Conservation (phyloP, 2,329 filamentous ascomycete species). For the Capronia epimyces region DNA sequence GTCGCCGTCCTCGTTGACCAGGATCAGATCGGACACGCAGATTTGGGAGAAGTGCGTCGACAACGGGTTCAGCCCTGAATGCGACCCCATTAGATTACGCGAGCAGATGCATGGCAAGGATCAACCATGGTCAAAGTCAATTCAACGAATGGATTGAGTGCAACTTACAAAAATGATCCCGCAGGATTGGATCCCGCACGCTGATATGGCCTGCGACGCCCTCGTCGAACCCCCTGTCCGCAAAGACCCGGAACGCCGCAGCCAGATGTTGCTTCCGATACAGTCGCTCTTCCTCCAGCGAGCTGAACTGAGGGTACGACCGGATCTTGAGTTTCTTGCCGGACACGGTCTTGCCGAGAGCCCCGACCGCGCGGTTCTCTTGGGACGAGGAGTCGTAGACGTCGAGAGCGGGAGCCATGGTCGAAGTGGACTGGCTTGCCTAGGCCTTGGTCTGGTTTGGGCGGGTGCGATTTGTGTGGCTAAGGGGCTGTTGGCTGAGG, state of each 20-base stretch:
- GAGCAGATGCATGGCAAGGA: too few relatives aligned
- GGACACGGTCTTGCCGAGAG: slow-evolving; percentile 43
- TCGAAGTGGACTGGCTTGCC: neutral
- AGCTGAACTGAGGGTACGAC: slow-evolving; percentile 42
- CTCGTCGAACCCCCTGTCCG: slow-evolving; percentile 39
- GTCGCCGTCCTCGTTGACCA: slow-evolving; percentile 41
- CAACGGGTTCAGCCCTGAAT: slow-evolving; percentile 39
- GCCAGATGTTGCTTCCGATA: slow-evolving; percentile 46
- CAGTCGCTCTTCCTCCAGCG: slow-evolving; percentile 38
- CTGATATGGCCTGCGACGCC: slow-evolving; percentile 43
- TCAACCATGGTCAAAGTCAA: too few relatives aligned
- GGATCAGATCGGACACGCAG: slow-evolving; percentile 40
- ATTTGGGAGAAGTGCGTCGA: slow-evolving; percentile 43
- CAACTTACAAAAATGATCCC: slow-evolving; percentile 36
- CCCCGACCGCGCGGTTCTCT: slow-evolving; percentile 41
- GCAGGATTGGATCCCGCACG: slow-evolving; percentile 38
- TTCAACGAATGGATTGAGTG: neutral
- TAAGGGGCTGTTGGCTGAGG: too few relatives aligned
- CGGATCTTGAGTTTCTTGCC: slow-evolving; percentile 45
- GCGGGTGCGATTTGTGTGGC: too few relatives aligned
- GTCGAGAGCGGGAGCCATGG: slow-evolving; percentile 38
- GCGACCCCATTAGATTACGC: too few relatives aligned
- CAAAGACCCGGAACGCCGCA: slow-evolving; percentile 42
- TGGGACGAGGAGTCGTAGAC: slow-evolving; percentile 35
- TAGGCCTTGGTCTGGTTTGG: too few relatives aligned